phyloP scores from a whole-genome alignment of 192 early-diverging fungal genomes.

The Podila epigama region DNA sequence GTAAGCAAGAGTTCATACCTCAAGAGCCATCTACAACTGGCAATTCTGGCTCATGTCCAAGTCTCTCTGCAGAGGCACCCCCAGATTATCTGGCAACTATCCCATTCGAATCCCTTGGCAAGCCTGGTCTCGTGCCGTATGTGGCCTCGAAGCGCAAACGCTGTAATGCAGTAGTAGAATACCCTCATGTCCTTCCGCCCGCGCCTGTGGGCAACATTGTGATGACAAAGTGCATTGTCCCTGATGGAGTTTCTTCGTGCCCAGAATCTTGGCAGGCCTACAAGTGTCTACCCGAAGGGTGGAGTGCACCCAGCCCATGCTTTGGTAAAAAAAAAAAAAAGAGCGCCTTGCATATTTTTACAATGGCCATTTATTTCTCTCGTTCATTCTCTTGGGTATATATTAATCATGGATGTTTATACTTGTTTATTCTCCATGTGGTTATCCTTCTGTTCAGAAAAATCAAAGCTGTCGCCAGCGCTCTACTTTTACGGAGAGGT shows the following conservation, averaged over 20 bases:
- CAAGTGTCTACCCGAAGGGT: slow-evolving; percentile 9
- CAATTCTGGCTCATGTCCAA: not conserved
- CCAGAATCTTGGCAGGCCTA: slow-evolving; percentile 31
- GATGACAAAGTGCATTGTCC: slow-evolving; percentile 8
- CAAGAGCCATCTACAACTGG: not conserved
- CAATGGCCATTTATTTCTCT: too few relatives aligned
- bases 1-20: not conserved
- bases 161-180: slow-evolving; percentile 8
- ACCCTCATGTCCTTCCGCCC: slow-evolving; percentile 16
- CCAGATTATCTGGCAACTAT: slow-evolving; percentile 14
- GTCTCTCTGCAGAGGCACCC: not conserved
- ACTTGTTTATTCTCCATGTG: not conserved
- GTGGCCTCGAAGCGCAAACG: slow-evolving; percentile 27
- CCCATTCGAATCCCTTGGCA: slow-evolving; percentile 1
- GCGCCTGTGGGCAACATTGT: slow-evolving; percentile 32
- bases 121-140: slow-evolving; percentile 28
- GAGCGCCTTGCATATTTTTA: not conserved
- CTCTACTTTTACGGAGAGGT: slow-evolving; percentile 44
- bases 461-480: slow-evolving; percentile 17
- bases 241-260: not conserved
- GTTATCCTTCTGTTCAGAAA: slow-evolving; percentile 2
- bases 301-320: slow-evolving; percentile 24
- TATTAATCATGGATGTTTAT: too few relatives aligned
- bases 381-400: too few relatives aligned
- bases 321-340: slow-evolving; percentile 18